Base-by-base conservation (phyloP, 2,329 filamentous ascomycete species). In the Claviceps monticola region DNA sequence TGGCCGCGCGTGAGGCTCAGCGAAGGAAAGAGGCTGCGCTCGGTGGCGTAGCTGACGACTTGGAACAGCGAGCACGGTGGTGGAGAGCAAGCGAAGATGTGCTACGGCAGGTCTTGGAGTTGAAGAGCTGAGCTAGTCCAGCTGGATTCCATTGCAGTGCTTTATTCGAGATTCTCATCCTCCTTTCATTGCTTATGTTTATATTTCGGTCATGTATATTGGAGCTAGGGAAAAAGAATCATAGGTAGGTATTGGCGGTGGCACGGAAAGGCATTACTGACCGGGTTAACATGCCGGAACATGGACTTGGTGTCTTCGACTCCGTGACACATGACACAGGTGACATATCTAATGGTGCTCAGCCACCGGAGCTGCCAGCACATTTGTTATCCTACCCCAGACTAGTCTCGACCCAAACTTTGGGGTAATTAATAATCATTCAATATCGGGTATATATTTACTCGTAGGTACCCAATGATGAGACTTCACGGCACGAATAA, bases 1-100 rank as follows among this genome's bases (percentile, higher is more conserved):
- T 78, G 23, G 82, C 84, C 16, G 85, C 85, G n/a, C 78, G 74
- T 57, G 86, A 90, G 60, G 85, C 85, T 13, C 77, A 75, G 64
- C 73, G 80, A 60, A 75, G 82, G 63, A 84, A 88, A 60, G 84
- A 88, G 60, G 75, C 75, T 11, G 75, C 80, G 8, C 68, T 82
- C 7, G 79, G 80, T 5, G 83, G 82, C 5, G 78, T 81, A 43
- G 79, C 79, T 16, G 85, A 88, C 59, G 84, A 90, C 60, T 65
- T 89, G 36, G 86, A 90, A 64, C 83, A 86, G 65, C 76, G 81
- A 58, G 86, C 83, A 5, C 73, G 85, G 57, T 91, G 86, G 86
- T 81, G 82, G 68, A 77, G 79, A 57, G 82, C 82, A 17, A 80
- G 79, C n/a, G 84, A 88, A 61, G 68, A 71, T 8, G 75, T 73